Conservation (phyloP, 176 grass and related monocot genomes). For the Cymbopogon citratus region DNA sequence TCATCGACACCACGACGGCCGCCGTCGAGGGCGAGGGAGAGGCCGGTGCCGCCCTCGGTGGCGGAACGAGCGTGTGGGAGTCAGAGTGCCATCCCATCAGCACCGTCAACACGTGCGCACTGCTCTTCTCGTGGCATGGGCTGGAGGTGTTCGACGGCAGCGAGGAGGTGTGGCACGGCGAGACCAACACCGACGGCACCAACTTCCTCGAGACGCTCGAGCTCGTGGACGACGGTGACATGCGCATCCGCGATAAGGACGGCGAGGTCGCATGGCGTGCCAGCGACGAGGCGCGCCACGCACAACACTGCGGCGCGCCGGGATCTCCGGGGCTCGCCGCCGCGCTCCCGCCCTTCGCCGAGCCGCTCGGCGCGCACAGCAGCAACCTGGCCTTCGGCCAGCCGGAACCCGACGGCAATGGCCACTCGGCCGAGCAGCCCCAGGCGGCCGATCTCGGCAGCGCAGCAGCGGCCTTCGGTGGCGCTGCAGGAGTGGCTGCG, state of each 20-base stretch:
- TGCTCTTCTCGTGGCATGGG: conserved; percentile 70
- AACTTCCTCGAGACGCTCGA: conserved; percentile 71
- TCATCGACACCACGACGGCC: conserved; percentile 4
- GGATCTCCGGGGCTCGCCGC: conserved; percentile 50
- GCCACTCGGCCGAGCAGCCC: conserved; percentile 5
- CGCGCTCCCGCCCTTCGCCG: conserved; percentile 57
- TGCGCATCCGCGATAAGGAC: conserved; percentile 83
- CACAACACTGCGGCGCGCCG: conserved; percentile 62
- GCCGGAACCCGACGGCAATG: conserved; percentile 21
- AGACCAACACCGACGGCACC: conserved; percentile 47
- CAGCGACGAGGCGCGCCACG: conserved; percentile 52
- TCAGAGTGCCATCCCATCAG: conserved; percentile 67
- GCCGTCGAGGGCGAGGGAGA: neutral
- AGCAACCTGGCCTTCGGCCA: conserved; percentile 53
- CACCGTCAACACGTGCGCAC: conserved; percentile 65
- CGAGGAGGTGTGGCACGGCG: conserved; percentile 61
- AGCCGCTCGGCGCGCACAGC: conserved; percentile 43
- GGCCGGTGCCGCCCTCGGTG: neutral
- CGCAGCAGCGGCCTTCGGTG: neutral
- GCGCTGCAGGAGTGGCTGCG: neutral
- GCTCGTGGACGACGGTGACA: conserved; percentile 85
- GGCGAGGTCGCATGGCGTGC: conserved; percentile 85
- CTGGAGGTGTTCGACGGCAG: conserved; percentile 83
- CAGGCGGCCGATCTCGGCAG: conserved; percentile 17
- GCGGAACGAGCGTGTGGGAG: conserved; percentile 65